A percentile compares a stretch with the other conserved stretches of the same genome.
phyloP scores from a whole-genome alignment of 2,329 filamentous ascomycete genomes.

The Cytospora piceicola region DNA sequence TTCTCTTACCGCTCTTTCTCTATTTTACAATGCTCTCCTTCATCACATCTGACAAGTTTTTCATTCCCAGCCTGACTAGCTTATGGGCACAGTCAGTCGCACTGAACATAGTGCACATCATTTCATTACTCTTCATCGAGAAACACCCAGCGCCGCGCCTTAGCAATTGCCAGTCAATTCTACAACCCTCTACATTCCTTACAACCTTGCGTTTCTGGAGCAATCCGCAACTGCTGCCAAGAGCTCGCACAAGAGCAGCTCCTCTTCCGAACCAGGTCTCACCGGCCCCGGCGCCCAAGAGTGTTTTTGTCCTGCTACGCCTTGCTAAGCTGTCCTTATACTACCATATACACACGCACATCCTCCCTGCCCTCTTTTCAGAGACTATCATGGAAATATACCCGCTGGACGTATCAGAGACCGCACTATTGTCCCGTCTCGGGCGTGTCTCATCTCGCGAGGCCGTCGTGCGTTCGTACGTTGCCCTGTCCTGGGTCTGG shows the following conservation, averaged over 20 bases:
- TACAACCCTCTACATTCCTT: not conserved
- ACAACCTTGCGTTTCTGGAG: constrained; percentile 2
- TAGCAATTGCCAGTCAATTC: not conserved
- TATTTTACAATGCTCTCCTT: constrained; percentile 6
- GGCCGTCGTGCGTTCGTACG: not conserved
- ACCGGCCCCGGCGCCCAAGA: not conserved
- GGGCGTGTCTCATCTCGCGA: not conserved
- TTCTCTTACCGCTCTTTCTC: not conserved
- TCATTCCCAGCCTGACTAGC: not conserved
- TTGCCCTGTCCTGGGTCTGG: constrained; percentile 5
- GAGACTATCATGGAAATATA: not conserved
- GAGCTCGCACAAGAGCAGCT: not conserved
- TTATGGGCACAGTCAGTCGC: constrained; percentile 12
- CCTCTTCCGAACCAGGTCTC: not conserved
- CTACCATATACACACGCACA: not conserved
- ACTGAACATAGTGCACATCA: constrained; percentile 4
- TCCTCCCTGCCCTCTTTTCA: not conserved
- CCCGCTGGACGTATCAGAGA: not conserved
- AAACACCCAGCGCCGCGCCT: not conserved
- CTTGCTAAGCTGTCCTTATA: constrained; percentile 2
- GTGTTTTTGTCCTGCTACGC: not conserved
- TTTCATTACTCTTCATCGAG: not conserved
- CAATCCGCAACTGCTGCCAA: not conserved
- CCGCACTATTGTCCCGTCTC: constrained; percentile 1
- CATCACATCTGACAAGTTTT: not conserved